A percentile compares a stretch with the other conserved stretches of the same genome.
phyloP scores from a whole-genome alignment of 2,329 filamentous ascomycete species.

The Pyricularia sp. region DNA sequence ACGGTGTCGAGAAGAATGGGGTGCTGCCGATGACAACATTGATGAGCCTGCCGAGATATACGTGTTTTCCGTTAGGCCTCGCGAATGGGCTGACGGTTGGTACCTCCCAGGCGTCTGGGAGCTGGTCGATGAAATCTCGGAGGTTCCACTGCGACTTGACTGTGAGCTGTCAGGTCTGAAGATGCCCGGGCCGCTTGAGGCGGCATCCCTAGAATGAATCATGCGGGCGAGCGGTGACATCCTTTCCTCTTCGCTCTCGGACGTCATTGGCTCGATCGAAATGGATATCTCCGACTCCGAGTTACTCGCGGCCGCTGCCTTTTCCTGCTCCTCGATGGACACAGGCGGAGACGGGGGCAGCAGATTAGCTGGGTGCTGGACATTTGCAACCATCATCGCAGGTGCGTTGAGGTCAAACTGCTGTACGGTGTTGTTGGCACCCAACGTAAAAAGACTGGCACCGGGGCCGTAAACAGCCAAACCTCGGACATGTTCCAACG shows the following conservation, averaged over 20 bases:
- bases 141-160: slow-evolving; percentile 54
- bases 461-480: slow-evolving; percentile 84
- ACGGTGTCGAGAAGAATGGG: slow-evolving; percentile 8
- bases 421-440: slow-evolving; percentile 80
- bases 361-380: slow-evolving; percentile 74
- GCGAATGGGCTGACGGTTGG: slow-evolving; percentile 41
- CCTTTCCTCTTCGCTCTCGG: slow-evolving; percentile 68
- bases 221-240: slow-evolving; percentile 69
- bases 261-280: slow-evolving; percentile 48
- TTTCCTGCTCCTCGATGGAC: slow-evolving; percentile 63
- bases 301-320: slow-evolving; percentile 37
- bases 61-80: slow-evolving; percentile 51
- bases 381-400: slow-evolving; percentile 71
- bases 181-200: not conserved
- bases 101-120: slow-evolving; percentile 42
- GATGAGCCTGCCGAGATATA: slow-evolving; percentile 61
- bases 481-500: slow-evolving; percentile 69
- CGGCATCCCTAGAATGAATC: slow-evolving; percentile 47
- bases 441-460: slow-evolving; percentile 85
- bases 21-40: slow-evolving; percentile 26
- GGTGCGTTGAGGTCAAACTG: slow-evolving; percentile 90
- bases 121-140: slow-evolving; percentile 45
- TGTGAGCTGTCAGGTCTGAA: slow-evolving; percentile 40
- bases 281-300: slow-evolving; percentile 48
- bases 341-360: slow-evolving; percentile 76